Base-by-base conservation (phyloP, 352 stramenopile genomes). In the Plasmopara viticola region DNA sequence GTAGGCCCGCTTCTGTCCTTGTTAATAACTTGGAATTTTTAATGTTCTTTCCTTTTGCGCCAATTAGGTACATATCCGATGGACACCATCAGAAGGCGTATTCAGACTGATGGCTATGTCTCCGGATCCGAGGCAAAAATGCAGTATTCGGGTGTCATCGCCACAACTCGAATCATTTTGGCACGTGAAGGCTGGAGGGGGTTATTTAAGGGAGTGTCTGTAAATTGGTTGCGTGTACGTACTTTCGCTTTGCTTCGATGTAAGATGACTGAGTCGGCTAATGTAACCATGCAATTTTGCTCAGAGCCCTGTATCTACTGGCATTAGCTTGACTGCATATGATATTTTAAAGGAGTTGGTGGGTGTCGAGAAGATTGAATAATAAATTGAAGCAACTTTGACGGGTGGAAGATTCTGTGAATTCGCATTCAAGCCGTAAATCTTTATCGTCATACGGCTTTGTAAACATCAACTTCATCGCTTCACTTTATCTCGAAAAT, bases 341-440 rank as follows among this genome's bases (percentile, higher is more conserved):
- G 84, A 94, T 74, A 64, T 94, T 18, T 58, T 94, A 28, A 94
- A 94, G 58, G 84, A 94, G 44, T 51, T 90, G n/a, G 64, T 94
- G 52, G 81, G 74, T 17, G 74, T 94, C 47, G 81, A 91, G 58
- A 87, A 73, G 73, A 79, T 84, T 78, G 70, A n/a, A n/a, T n/a
- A n/a, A n/a, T n/a, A n/a, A n/a, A 78, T 64, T 70, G 66, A 25
- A 25, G 20, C 20, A 25, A 25, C 20, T 25, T 25, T 25, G 20
- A 25, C 20, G 20, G 20, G 20, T 25, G 20, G 20, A 25, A n/a
- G n/a, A n/a, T n/a, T n/a, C n/a, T 25, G 20, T 25, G 3, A 25
- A 3, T 25, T 25, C 20, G 20, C 20, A 1, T 25, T 25, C 3
- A 25, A 25, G 20, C 20, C 20, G 20, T 25, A 25, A 25, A 25